Percentiles rank a stretch among this genome's conserved stretches.
Evolutionary conservation across 1,284 basidiomycete species (phyloP).

Genomic region (Tilletia setariae): DNA sequence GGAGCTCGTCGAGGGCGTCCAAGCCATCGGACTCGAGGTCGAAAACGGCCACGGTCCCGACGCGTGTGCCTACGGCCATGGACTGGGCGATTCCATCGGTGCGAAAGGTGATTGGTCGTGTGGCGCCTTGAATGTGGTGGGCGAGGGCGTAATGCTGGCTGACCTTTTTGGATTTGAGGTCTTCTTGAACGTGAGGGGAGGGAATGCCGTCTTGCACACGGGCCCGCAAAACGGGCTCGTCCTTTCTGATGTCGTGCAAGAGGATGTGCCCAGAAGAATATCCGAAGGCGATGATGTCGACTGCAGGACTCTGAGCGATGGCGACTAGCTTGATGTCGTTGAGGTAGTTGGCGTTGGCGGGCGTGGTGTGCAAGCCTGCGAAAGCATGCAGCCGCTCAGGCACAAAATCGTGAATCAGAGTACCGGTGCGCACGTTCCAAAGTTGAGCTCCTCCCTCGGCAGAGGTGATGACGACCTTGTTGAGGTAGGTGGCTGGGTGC

Average conservation of each 20-base stretch:
- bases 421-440: constrained; percentile 77
- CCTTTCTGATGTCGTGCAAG: constrained; percentile 82
- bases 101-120: constrained; percentile 70
- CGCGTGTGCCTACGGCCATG: constrained; percentile 44
- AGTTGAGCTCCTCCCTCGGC: constrained; percentile 77
- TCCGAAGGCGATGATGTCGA: constrained; percentile 90
- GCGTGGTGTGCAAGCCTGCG: not conserved
- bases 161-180: not conserved
- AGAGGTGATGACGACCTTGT: constrained; percentile 86
- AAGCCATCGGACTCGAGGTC: constrained; percentile 36
- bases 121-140: constrained; percentile 57
- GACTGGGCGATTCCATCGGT: constrained; percentile 65
- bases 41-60: constrained; percentile 49
- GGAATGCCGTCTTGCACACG: constrained; percentile 17
- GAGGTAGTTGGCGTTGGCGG: not conserved
- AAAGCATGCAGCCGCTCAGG: not conserved
- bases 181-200: constrained; percentile 68
- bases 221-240: constrained; percentile 66
- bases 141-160: constrained; percentile 27
- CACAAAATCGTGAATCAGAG: constrained; percentile 58
- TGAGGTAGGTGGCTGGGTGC: constrained; percentile 94
- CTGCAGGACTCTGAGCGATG: constrained; percentile 85
- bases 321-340: constrained; percentile 25
- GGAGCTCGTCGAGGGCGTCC: not conserved
- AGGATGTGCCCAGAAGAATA: constrained; percentile 82